A percentile compares a stretch with the other conserved stretches of the same genome.
Evolutionary conservation across 2,329 filamentous ascomycete genomes (phyloP).

Genomic region (Furcasterigmium furcatum): DNA sequence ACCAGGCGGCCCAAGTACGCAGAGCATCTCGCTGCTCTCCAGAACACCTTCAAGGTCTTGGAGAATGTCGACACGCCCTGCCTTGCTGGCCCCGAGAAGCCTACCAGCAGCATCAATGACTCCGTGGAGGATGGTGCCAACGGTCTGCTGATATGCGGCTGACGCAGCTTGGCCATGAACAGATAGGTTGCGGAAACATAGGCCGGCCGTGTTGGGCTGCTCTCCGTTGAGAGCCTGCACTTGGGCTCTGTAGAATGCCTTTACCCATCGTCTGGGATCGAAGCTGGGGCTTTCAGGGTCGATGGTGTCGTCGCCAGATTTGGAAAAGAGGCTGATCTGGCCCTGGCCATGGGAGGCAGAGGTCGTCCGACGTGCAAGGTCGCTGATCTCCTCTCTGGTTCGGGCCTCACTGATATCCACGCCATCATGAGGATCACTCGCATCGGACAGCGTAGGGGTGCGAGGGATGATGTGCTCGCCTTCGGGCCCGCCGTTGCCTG

Average conservation of each 20-base stretch:
- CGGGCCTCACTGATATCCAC: too few relatives aligned
- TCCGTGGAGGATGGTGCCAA: slow-evolving; percentile 23
- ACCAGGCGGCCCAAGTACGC: slow-evolving; percentile 57
- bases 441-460: not conserved
- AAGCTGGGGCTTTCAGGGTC: slow-evolving; percentile 36
- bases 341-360: too few relatives aligned
- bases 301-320: slow-evolving; percentile 17
- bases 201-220: slow-evolving; percentile 25
- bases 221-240: slow-evolving; percentile 18
- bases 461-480: not conserved
- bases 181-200: slow-evolving; percentile 34
- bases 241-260: slow-evolving; percentile 26
- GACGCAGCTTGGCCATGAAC: slow-evolving; percentile 36
- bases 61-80: slow-evolving; percentile 41
- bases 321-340: not conserved
- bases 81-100: slow-evolving; percentile 16
- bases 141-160: slow-evolving; percentile 36
- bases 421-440: not conserved
- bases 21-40: slow-evolving; percentile 50
- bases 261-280: slow-evolving; percentile 39
- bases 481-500: too few relatives aligned
- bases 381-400: not conserved
- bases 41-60: slow-evolving; percentile 48
- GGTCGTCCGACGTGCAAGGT: not conserved
- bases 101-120: not conserved